Evolutionary conservation across 345 rosid genomes (phyloP).

Genomic region (Aethionema arabicum): DNA sequence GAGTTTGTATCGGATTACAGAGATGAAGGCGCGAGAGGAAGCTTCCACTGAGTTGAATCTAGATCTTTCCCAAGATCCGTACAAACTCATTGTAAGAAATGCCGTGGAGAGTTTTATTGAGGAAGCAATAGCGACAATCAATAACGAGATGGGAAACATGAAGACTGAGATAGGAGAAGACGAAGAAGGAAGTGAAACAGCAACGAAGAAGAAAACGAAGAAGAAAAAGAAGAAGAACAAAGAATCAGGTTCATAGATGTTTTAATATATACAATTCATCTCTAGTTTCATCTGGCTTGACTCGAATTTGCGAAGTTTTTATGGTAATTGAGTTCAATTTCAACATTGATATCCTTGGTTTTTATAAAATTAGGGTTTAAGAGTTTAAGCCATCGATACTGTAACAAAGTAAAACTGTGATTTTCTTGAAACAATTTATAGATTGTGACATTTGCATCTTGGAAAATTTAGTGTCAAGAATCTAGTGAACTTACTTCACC

Average conservation of each 20-base stretch:
- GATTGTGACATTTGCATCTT: constrained; percentile 13
- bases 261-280: too few species aligned
- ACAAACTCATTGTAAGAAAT: constrained; percentile 35
- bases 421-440: neutral
- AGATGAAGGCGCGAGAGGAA: constrained; percentile 40
- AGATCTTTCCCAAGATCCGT: constrained; percentile 37
- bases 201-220: constrained; percentile 8
- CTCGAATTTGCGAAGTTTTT: too few species aligned
- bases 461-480: constrained; percentile 19
- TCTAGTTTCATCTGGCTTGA: too few species aligned
- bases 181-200: constrained; percentile 5
- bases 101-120: constrained; percentile 39
- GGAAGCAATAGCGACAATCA: constrained; percentile 19
- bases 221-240: constrained; percentile 23
- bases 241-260: constrained; percentile 9
- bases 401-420: too few species aligned
- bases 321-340: too few species aligned
- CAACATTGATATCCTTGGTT: too few species aligned
- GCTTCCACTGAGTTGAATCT: constrained; percentile 40
- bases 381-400: too few species aligned
- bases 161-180: constrained; percentile 22
- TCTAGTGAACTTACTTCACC: constrained; percentile 22
- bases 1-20: constrained; percentile 40
- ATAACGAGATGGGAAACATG: constrained; percentile 23
- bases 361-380: too few species aligned